Evolutionary conservation across 2,329 filamentous ascomycete genomes (phyloP), one percentile per base, ranked within the genome.

Genomic region (Xylaria sp.): DNA sequence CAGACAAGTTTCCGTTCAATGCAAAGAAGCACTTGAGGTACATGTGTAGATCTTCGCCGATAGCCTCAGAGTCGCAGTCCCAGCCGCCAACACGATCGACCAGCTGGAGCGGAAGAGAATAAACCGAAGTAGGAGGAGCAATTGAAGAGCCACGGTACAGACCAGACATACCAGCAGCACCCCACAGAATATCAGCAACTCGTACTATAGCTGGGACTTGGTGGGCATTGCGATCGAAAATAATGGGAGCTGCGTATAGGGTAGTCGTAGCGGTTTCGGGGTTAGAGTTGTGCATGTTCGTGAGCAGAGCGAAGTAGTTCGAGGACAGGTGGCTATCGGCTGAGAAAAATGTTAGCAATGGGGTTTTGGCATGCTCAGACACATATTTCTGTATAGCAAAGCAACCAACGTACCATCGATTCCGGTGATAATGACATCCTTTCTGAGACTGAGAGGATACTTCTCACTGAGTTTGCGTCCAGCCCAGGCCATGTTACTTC

Each of bases 21-120:
- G 86, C 85, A 65, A 90, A 90, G 76, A 90, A 90, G 71, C 86
- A 90, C 77, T 90, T 90, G 63, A 90, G 79, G 69, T 88, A 88
- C 88, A 90, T 90, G 75, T 91, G 88, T 68, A 90, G 74, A 69
- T 90, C 88, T 73, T 91, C 88, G 49, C 88, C 88, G 65, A 91
- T 90, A 18, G 88, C 87, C 62, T 89, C 87, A 1, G 83, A 79
- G 55, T 83, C 86, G 57, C 83, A 83, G 69, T 90, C 88, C 88
- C 87, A 91, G 30, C 88, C 88, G 8, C 86, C 85, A 35, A 89
- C 87, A 34, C 83, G 80, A 66, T 89, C 86, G 47, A 87, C 82
- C 13, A 91, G 75, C 51, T 83, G 79, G 47, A 91, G 79, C 1
- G 87, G 84, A 0, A 90, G 72, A 4, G 87, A 90, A 69, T 90